Conservation (phyloP, 768 basidiomycete genomes). For the Suillus subalutaceus region DNA sequence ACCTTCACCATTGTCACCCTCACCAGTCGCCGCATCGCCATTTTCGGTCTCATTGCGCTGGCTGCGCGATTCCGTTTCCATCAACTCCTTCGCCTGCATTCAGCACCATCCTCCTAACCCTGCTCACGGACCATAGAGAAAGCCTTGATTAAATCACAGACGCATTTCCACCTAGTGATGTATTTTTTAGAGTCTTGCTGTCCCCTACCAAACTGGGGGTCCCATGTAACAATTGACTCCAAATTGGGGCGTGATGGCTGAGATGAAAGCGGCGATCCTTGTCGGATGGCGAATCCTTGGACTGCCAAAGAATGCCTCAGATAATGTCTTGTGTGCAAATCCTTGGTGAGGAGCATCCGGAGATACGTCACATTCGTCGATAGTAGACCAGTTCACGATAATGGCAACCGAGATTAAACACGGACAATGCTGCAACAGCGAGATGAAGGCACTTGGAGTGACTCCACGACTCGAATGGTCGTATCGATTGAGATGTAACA, state of each 20-base stretch:
- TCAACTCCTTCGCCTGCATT: too few relatives aligned
- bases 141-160: slow-evolving; percentile 23
- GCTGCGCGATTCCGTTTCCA: too few relatives aligned
- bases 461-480: background rate
- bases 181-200: slow-evolving; percentile 23
- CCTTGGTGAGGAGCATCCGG: background rate
- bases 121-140: slow-evolving; percentile 11
- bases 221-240: slow-evolving; percentile 31
- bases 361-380: background rate
- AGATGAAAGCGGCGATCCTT: background rate
- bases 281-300: background rate
- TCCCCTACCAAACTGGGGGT: too few relatives aligned
- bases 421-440: slow-evolving; percentile 5
- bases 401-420: background rate
- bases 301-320: background rate
- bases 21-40: too few relatives aligned
- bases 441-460: background rate
- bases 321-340: background rate
- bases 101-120: too few relatives aligned
- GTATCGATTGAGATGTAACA: background rate
- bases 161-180: slow-evolving; percentile 26
- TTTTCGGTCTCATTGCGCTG: too few relatives aligned
- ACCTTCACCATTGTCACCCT: too few relatives aligned
- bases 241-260: slow-evolving; percentile 16
- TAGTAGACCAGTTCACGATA: background rate